Percentiles rank a stretch among this genome's conserved stretches.
Conservation (phyloP, 441 rosid genomes). For the Corymbia citriodora region DNA sequence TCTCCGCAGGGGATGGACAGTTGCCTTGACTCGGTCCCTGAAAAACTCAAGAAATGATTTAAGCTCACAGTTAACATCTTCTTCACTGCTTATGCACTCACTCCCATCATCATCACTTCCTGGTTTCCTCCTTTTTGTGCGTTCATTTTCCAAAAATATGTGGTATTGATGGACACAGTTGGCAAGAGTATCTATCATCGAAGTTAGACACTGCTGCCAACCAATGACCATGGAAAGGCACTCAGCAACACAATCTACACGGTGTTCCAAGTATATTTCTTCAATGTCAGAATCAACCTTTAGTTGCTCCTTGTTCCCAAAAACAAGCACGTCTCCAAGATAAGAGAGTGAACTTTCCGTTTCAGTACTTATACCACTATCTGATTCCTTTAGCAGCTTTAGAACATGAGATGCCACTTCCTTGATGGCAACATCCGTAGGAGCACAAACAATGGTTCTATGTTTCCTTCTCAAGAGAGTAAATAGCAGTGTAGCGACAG, state of each 20-base stretch:
- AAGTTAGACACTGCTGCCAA: constrained; percentile 17
- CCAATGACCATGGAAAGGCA: constrained; percentile 17
- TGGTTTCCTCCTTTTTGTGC: neutral
- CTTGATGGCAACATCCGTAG: constrained; percentile 47
- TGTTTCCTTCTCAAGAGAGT: constrained; percentile 16
- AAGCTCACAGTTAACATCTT: neutral
- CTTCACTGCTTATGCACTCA: neutral
- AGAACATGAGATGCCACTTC: constrained; percentile 46
- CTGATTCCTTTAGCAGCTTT: constrained; percentile 8
- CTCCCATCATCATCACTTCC: neutral
- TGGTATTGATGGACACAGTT: neutral
- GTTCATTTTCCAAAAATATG: neutral
- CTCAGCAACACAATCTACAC: constrained; percentile 7
- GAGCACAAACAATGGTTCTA: constrained; percentile 49
- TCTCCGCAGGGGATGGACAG: constrained; percentile 5
- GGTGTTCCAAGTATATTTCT: constrained; percentile 31
- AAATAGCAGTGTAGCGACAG: neutral
- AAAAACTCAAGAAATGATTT: constrained; percentile 27
- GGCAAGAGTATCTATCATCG: constrained; percentile 12
- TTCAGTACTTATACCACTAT: neutral
- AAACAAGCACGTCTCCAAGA: constrained; percentile 29
- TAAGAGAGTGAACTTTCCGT: neutral
- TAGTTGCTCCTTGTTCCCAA: constrained; percentile 25
- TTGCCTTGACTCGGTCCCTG: constrained; percentile 9
- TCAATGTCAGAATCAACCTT: constrained; percentile 16